phyloP scores from a whole-genome alignment of 805 yeast genomes.

The Candida caryicola region DNA sequence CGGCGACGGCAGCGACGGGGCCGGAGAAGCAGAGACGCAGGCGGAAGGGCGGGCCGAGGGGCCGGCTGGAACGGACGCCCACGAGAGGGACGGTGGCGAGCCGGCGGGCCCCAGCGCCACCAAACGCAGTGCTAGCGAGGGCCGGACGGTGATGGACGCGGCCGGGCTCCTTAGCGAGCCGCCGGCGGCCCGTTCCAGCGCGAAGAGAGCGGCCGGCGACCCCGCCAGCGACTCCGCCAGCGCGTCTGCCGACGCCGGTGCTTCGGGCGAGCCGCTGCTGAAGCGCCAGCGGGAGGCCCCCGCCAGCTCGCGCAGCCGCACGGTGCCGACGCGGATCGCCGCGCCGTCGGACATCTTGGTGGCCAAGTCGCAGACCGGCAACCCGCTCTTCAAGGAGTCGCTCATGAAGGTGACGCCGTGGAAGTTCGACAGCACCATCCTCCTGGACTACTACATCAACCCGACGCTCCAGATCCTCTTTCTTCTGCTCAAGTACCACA shows the following conservation, averaged over 20 bases:
- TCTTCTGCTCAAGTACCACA: slow-evolving; percentile 68
- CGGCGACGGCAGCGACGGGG: slow-evolving; percentile 2
- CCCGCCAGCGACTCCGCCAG: background rate
- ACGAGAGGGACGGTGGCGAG: too few species aligned
- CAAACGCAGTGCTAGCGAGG: background rate
- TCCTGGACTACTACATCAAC: slow-evolving; percentile 61
- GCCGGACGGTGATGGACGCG: too few species aligned
- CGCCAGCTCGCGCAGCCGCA: background rate
- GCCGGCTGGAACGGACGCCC: too few species aligned
- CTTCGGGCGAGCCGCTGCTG: too few species aligned
- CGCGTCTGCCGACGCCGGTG: background rate
- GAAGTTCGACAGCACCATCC: slow-evolving; percentile 54
- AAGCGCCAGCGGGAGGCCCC: background rate
- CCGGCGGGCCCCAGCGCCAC: too few species aligned
- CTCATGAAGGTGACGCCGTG: slow-evolving; percentile 49
- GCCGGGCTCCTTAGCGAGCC: too few species aligned
- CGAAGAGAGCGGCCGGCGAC: background rate
- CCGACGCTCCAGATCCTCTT: slow-evolving; percentile 56
- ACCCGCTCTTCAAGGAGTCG: slow-evolving; percentile 57
- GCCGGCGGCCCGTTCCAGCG: background rate
- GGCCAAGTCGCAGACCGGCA: slow-evolving; percentile 63
- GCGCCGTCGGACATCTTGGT: slow-evolving; percentile 13
- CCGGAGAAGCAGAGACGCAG: background rate
- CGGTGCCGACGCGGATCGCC: slow-evolving; percentile 1
- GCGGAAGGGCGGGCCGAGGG: too few species aligned